These are phyloP conservation scores for Botrytis byssoidea DNA, from an alignment of 2,329 filamentous ascomycete species.

Conservation along the genomic window DNA sequence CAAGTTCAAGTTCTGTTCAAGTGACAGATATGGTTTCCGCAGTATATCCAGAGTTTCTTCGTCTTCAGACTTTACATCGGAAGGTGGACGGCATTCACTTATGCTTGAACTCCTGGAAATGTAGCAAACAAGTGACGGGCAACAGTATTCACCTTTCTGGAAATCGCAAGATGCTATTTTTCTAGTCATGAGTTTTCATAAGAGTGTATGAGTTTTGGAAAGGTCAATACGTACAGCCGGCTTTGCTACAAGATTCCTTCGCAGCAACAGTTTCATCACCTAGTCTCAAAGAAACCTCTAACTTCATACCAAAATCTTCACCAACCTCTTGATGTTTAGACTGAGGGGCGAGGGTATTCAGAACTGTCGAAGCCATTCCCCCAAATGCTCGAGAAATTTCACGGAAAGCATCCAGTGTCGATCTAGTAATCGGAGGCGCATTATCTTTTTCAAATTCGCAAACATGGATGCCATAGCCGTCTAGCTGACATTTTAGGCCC, in stretches of 20 bases:
- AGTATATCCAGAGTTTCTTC: neutral
- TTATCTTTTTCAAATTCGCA: neutral
- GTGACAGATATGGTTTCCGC: neutral
- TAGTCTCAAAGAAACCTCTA: neutral
- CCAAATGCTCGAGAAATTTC: neutral
- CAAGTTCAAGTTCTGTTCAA: neutral
- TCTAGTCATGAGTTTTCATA: neutral
- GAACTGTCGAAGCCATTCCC: neutral
- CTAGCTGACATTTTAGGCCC: neutral
- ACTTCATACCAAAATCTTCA: neutral
- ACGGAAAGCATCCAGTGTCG: neutral
- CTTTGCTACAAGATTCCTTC: neutral
- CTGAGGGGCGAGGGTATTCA: too few species aligned
- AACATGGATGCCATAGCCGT: constrained; percentile 3
- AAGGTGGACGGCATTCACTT: neutral
- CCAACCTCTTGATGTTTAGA: neutral
- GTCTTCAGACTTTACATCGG: neutral
- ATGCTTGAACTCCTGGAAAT: too few species aligned
- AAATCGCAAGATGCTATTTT: neutral
- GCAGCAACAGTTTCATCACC: neutral
- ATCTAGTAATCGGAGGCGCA: neutral
- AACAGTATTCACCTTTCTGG: neutral
- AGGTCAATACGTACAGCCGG: neutral
- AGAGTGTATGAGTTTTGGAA: neutral
- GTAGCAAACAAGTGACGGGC: neutral